Base-by-base conservation (phyloP, 495 filamentous ascomycete genomes). In the Penicillium maclennaniae region DNA sequence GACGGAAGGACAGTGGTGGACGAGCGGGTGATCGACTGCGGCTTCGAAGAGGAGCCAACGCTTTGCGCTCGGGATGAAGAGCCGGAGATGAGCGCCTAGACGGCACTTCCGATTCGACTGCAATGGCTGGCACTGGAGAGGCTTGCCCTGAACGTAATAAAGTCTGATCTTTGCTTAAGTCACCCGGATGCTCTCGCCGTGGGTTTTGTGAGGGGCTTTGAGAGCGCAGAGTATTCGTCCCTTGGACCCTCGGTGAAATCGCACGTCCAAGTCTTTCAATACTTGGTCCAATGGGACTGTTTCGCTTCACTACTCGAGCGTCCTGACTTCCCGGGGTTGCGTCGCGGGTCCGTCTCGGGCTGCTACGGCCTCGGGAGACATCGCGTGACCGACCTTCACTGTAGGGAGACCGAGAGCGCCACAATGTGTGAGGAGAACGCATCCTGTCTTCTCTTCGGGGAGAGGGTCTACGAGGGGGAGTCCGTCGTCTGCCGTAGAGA, bases 331-430 rank as follows among this genome's bases (percentile, higher is more conserved):
- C 50, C 15, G 74, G 67, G 15, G 69, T 63, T 26, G 39, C 21
- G 46, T 77, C 72, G n/a, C 65, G 63, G 15, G 57, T 50, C 46
- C 74, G 63, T 36, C 63, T 69, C n/a, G 62, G 55, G n/a, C 64
- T 68, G 36, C 51, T 59, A 14, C 70, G 70, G 26, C 66, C 59
- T 46, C 71, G 57, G 12, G 67, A 68, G 43, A 53, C 54, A 47
- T 72, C 65, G 23, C 68, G 70, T 23, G 63, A 58, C 31, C 69
- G 69, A 15, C 62, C 55, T 17, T 70, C 69, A 31, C 54, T 60
- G 45, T 69, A 67, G 1, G 75, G 78, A 16, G 78, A 80, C 55
- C 73, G 70, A 40, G 76, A 68, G 15, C 72, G 70, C 68, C 78
- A 72, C 3, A 61, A 66, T 7, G 59, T 63, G 17, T 53, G 58